These are phyloP conservation scores for Pelargonium nanum DNA, from an alignment of 345 rosid genomes.

Conservation along the genomic window DNA sequence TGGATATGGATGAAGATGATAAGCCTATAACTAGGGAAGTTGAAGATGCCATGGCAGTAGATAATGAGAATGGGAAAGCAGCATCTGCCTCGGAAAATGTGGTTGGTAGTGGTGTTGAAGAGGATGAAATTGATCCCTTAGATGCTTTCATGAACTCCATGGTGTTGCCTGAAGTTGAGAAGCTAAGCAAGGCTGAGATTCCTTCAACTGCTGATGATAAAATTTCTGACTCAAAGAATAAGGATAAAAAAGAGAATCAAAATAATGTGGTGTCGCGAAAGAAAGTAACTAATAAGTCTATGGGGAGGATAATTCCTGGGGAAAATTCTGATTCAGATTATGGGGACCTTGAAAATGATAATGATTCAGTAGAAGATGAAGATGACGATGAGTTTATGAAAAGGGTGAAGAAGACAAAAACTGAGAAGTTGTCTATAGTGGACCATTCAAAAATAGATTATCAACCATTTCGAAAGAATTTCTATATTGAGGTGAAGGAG, in stretches of 20 bases:
- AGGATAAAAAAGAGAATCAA: slow-evolving; percentile 23
- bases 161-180: slow-evolving; percentile 90
- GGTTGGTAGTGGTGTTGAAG: slow-evolving; percentile 29
- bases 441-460: slow-evolving; percentile 93
- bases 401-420: slow-evolving; percentile 98
- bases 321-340: slow-evolving; percentile 87
- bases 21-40: slow-evolving; percentile 25
- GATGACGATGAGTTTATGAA: slow-evolving; percentile 95
- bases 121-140: slow-evolving; percentile 86
- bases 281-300: slow-evolving; percentile 51
- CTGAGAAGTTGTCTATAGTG: slow-evolving; percentile 74
- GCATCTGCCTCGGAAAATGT: slow-evolving; percentile 25
- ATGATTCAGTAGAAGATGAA: slow-evolving; percentile 62
- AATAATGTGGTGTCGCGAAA: slow-evolving; percentile 35
- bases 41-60: slow-evolving; percentile 45
- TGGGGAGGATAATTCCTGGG: slow-evolving; percentile 93
- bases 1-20: slow-evolving; percentile 54
- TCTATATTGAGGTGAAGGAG: slow-evolving; percentile 89
- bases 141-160: slow-evolving; percentile 94
- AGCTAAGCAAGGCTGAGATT: slow-evolving; percentile 36
- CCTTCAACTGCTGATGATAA: slow-evolving; percentile 21
- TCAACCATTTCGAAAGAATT: slow-evolving; percentile 64
- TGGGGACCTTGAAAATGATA: slow-evolving; percentile 52
- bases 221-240: slow-evolving; percentile 18
- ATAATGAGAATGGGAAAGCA: slow-evolving; percentile 27